phyloP scores from a whole-genome alignment of 345 rosid genomes.

The Pistacia integerrima region DNA sequence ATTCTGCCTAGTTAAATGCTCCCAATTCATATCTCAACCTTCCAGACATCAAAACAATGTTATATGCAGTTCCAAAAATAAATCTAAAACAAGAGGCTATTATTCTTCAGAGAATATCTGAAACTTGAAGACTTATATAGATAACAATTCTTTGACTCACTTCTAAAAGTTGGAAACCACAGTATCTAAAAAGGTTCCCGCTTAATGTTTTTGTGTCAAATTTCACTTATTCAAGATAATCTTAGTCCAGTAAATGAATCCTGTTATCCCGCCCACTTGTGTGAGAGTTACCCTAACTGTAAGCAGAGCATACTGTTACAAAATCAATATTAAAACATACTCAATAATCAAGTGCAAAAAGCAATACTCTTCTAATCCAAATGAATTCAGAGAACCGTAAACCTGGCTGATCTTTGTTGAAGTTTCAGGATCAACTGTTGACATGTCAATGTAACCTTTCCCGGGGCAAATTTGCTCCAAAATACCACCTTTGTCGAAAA shows the following conservation, averaged over 20 bases:
- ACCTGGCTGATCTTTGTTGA: constrained; percentile 78
- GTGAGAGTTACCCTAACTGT: no score
- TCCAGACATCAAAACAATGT: neutral
- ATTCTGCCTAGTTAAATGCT: neutral
- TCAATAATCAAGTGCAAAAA: constrained; percentile 5
- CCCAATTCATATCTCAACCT: neutral
- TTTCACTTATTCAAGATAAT: neutral
- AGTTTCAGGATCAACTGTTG: constrained; percentile 90
- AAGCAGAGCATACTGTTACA: neutral
- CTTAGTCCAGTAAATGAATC: neutral
- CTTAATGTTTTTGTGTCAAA: neutral
- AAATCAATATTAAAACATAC: neutral
- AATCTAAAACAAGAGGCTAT: neutral
- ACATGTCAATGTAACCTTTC: constrained; percentile 92
- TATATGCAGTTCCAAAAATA: neutral
- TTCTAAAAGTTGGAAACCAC: neutral
- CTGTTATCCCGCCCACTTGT: neutral
- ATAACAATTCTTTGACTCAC: neutral
- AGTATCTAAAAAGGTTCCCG: neutral
- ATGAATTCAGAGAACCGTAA: neutral
- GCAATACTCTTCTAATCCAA: neutral
- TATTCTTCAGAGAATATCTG: neutral
- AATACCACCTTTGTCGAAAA: constrained; percentile 79
- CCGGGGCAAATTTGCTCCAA: constrained; percentile 68
- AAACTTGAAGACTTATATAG: neutral